A percentile compares a stretch with the other conserved stretches of the same genome.
Evolutionary conservation across 2,329 filamentous ascomycete species (phyloP).

Genomic region (Talaromyces islandicus): DNA sequence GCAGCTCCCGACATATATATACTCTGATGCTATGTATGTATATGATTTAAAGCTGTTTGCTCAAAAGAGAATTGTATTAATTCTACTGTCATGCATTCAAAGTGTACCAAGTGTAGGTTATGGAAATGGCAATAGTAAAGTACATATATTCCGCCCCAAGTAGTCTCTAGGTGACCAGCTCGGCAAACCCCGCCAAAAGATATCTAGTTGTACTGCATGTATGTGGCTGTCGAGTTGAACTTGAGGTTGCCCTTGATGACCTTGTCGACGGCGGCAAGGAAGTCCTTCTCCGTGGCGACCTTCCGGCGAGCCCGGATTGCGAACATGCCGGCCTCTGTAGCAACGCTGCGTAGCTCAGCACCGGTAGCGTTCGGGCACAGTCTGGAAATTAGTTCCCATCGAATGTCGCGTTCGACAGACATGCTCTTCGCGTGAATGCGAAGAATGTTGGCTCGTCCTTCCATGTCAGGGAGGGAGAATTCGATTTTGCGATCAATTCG

Average conservation of each 20-base stretch:
- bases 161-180: conserved; percentile 19
- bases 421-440: conserved; percentile 99
- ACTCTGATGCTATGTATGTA: neutral
- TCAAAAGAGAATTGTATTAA: neutral
- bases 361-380: conserved; percentile 96
- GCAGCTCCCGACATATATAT: neutral
- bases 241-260: conserved; percentile 99
- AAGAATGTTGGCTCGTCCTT: conserved; percentile 94
- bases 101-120: conserved; percentile 1
- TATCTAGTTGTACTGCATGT: conserved; percentile 96
- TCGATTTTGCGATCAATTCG: conserved; percentile 99
- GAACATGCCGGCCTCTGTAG: conserved; percentile 98
- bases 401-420: conserved; percentile 97
- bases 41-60: too few relatives aligned
- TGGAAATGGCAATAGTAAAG: conserved; percentile 14
- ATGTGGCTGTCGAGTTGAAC: conserved; percentile 97
- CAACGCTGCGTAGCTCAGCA: conserved; percentile 91
- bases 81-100: neutral
- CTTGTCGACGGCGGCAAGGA: conserved; percentile 96
- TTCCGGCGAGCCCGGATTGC: conserved; percentile 91
- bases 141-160: conserved; percentile 28
- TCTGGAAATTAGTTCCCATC: conserved; percentile 97
- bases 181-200: conserved; percentile 10
- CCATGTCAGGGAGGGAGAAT: conserved; percentile 93
- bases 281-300: conserved; percentile 98